Evolutionary conservation across 441 rosid genomes (phyloP).

Genomic region (Corymbia calophylla): DNA sequence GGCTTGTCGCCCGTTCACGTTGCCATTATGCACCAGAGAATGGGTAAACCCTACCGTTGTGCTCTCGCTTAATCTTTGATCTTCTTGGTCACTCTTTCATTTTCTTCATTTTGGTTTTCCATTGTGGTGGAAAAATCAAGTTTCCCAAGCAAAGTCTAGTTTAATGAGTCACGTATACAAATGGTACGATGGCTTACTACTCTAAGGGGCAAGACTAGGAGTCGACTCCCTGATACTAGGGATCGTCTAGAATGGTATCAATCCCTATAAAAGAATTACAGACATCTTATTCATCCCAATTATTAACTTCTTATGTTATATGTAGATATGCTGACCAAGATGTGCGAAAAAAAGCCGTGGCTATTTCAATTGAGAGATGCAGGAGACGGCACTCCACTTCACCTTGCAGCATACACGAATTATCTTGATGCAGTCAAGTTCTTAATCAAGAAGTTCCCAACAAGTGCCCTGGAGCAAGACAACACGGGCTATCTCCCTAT

Average conservation of each 20-base stretch:
- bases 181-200: background rate
- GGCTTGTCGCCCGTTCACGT: background rate
- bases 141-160: background rate
- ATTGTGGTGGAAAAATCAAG: background rate
- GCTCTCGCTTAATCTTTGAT: background rate
- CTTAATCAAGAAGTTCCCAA: background rate
- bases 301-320: fast-evolving
- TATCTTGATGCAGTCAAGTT: fast-evolving
- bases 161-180: background rate
- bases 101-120: background rate
- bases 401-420: fast-evolving
- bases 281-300: fast-evolving
- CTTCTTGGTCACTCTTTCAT: background rate
- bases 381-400: fast-evolving
- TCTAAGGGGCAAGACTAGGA: background rate
- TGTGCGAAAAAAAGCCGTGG: fast-evolving
- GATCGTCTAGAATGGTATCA: background rate
- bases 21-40: background rate
- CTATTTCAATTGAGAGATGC: background rate
- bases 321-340: background rate
- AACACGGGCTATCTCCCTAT: background rate
- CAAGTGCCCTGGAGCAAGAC: background rate
- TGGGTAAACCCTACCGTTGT: background rate
- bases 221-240: background rate
- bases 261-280: background rate